Base-by-base conservation (phyloP, 1,284 basidiomycete species). In the Boletus subluridellus region DNA sequence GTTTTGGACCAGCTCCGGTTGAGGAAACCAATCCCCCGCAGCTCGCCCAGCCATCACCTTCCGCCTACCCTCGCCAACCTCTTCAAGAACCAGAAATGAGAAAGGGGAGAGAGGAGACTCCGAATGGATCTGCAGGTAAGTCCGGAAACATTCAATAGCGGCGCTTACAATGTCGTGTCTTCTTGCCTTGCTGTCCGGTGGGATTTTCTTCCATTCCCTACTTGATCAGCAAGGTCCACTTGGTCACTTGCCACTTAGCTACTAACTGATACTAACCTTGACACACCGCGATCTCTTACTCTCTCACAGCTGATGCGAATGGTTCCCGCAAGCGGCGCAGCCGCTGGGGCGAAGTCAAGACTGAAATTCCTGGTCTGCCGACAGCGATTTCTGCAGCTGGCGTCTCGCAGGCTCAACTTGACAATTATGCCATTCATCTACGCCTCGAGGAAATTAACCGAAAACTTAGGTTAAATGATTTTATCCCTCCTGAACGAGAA, bases 371-470 rank as follows among this genome's bases (percentile, higher is more conserved):
- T 57, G 94, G 93, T 57, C 76, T 97, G 57, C 95, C 95, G 14
- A 95, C 93, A 50, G 92, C 94, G 54, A 95, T 98, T 64, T 90
- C 88, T 64, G 92, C 94, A 56, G 85, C 89, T 55, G 92, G 94
- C 63, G 92, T 98, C 53, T 92, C 93, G 24, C 91, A 93, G 68
- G 86, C 89, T 55, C 94, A 97, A 73, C 86, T 98, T 55, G 95
- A 97, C 76, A 95, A 94, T 69, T 98, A 98, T 73, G 92, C 94
- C 51, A 95, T 94, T 60, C 93, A 95, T 69, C 81, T 98, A 52
- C 84, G 97, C 58, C 80, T 99, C 56, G 97, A 99, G 75, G 97
- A 99, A 78, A 98, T 99, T 72, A 94, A 95, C 66, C 85, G 92
- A 67, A 98, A 98, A 77, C 81, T 99, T 32, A 82, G 94, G 54